Evolutionary conservation across 2,329 filamentous ascomycete genomes (phyloP).

Genomic region (Monosporascus sp.): DNA sequence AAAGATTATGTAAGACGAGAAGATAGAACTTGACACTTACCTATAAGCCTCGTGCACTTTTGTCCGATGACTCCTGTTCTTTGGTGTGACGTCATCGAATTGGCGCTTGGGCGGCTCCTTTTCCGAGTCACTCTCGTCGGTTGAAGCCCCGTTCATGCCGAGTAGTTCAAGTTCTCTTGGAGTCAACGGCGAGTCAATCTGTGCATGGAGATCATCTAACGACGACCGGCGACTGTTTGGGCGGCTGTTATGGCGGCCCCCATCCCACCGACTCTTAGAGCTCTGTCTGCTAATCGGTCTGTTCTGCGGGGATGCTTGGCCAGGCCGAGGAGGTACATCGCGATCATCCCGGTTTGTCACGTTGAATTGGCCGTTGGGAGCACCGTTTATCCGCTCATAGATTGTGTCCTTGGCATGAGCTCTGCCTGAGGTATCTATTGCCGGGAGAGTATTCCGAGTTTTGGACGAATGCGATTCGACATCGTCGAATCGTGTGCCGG

Average conservation of each 20-base stretch:
- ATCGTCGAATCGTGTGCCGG: neutral
- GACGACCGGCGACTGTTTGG: slow-evolving; percentile 17
- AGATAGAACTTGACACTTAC: slow-evolving; percentile 12
- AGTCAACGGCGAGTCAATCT: slow-evolving; percentile 22
- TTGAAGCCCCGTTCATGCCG: slow-evolving; percentile 17
- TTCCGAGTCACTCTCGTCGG: slow-evolving; percentile 16
- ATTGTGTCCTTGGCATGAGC: neutral
- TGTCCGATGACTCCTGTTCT: slow-evolving; percentile 16
- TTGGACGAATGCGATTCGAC: neutral
- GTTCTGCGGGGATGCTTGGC: slow-evolving; percentile 1
- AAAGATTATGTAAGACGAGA: neutral
- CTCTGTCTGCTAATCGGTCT: slow-evolving; percentile 12
- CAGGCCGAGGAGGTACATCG: slow-evolving; percentile 1
- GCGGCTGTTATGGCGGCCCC: slow-evolving; percentile 1
- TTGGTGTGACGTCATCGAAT: slow-evolving; percentile 9
- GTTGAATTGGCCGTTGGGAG: neutral
- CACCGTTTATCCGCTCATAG: neutral
- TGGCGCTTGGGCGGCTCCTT: slow-evolving; percentile 15
- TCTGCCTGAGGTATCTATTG: neutral
- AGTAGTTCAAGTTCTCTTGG: slow-evolving; percentile 25
- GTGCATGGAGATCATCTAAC: slow-evolving; percentile 6
- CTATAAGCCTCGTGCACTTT: slow-evolving; percentile 21
- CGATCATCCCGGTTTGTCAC: neutral
- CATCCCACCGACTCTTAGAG: slow-evolving; percentile 8
- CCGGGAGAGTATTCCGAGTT: neutral